Evolutionary conservation across 331 rosid genomes (phyloP), one percentile per base, ranked within the genome.

Genomic region (Quercus lobata): DNA sequence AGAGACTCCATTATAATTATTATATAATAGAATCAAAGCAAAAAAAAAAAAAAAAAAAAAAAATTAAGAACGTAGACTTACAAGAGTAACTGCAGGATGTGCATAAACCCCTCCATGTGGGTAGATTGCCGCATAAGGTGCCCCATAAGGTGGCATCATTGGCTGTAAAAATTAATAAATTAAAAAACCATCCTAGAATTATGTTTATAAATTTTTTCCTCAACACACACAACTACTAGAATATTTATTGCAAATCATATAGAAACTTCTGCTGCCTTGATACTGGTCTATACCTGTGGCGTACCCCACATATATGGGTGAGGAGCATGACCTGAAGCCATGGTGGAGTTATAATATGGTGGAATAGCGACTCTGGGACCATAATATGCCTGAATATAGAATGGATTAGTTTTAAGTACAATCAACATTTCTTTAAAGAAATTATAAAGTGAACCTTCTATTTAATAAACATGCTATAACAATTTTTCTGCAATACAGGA

Each of bases 271-370:
- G 37, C 74, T 44, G 73, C 77, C 22, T 69, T 14, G 35, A 69
- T 35, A 63, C 61, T 24, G 70, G 65, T 62, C 53, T 71, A 71
- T 87, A 93, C 99, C 94, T 96, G 99, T 53, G 99, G 93, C 60
- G 99, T 92, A 6, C 92, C 94, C 99, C 99, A 93, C 92, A 96
- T 90, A 82, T 90, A 96, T 66, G 99, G 97, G 76, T 89, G 99
- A 72, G 96, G 96, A 73, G 97, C 84, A 49, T 91, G 99, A 79
- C 94, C 97, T 34, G 97, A 80, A 78, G 93, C 87, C 68, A 85
- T 87, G 27, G 94, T 89, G 27, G 97, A 75, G 85, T 87, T 96
- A 89, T 89, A 96, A 83, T 88, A 93, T 74, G 97, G 93, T 54
- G 96, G 98, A 30, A 93, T 72, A 75, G 93, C 54, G 78, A 93